Conservation (phyloP, 1,139 yeast species). For the Debaryomycetaceae sp. region DNA sequence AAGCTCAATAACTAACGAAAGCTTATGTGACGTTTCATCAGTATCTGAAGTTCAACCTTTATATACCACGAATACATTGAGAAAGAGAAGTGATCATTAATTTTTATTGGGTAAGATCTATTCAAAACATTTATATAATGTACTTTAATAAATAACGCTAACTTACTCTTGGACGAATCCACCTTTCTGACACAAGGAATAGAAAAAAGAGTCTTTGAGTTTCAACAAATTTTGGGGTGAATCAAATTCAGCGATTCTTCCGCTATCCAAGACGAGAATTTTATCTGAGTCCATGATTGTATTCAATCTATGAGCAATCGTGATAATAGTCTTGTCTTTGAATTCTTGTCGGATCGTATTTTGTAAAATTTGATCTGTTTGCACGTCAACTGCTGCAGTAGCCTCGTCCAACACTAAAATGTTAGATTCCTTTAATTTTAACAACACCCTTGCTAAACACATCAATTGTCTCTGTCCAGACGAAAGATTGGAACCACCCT, state of each 20-base stretch:
- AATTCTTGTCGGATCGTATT: slow-evolving; percentile 84
- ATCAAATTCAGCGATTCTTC: slow-evolving; percentile 85
- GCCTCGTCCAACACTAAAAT: slow-evolving; percentile 91
- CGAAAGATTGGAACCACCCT: slow-evolving; percentile 85
- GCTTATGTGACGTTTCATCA: slow-evolving; percentile 32
- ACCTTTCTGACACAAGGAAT: slow-evolving; percentile 72
- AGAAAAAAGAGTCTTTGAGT: slow-evolving; percentile 68
- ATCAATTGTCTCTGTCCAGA: slow-evolving; percentile 91
- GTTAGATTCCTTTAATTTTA: slow-evolving; percentile 73
- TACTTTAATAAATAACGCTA: not conserved
- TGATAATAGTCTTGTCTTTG: slow-evolving; percentile 82
- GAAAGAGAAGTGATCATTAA: slow-evolving; percentile 79
- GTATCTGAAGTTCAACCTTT: slow-evolving; percentile 57
- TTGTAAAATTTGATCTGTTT: slow-evolving; percentile 85
- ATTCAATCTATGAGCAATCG: slow-evolving; percentile 93
- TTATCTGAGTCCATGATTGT: slow-evolving; percentile 91
- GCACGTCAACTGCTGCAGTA: slow-evolving; percentile 96
- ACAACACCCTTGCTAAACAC: slow-evolving; percentile 85
- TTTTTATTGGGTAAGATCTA: not conserved
- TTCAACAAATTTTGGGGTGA: slow-evolving; percentile 68
- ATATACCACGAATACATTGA: slow-evolving; percentile 58
- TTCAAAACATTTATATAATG: not conserved
- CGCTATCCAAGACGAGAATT: slow-evolving; percentile 82
- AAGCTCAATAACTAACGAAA: slow-evolving; percentile 18
- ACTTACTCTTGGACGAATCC: slow-evolving; percentile 33